phyloP scores from a whole-genome alignment of 2,329 filamentous ascomycete genomes.

The Aspergillus sclerotialis region DNA sequence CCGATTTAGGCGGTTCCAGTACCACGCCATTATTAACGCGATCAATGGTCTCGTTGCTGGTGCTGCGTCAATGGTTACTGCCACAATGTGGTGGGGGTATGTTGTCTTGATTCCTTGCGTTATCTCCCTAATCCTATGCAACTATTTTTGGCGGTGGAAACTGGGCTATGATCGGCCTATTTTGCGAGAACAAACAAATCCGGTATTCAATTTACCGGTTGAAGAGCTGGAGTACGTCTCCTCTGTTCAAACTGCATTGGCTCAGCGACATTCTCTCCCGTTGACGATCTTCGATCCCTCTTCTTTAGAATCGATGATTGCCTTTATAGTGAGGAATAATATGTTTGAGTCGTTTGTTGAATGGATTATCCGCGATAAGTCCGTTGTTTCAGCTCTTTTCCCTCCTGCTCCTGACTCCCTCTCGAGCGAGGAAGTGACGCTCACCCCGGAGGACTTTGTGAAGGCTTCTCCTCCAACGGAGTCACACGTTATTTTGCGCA shows the following conservation, averaged over 20 bases:
- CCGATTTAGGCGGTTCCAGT: constrained; percentile 36
- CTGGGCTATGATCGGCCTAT: constrained; percentile 42
- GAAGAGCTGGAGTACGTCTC: constrained; percentile 22
- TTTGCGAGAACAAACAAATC: no score
- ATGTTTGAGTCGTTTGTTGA: constrained; percentile 7
- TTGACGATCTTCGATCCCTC: constrained; percentile 4
- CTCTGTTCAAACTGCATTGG: constrained; percentile 12
- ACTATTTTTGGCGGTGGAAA: constrained; percentile 42
- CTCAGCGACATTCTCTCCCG: constrained; percentile 6
- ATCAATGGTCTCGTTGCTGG: constrained; percentile 43
- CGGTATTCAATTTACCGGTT: no score
- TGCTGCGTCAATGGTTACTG: constrained; percentile 45
- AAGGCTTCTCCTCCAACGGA: not conserved
- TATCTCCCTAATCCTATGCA: constrained; percentile 39
- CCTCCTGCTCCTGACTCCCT: not conserved
- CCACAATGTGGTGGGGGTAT: constrained; percentile 49
- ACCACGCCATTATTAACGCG: constrained; percentile 42
- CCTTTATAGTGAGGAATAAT: constrained; percentile 3
- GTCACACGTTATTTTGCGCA: not conserved
- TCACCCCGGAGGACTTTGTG: not conserved
- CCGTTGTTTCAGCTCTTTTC: not conserved
- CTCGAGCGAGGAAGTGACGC: no score
- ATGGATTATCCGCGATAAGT: constrained; percentile 1
- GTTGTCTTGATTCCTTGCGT: constrained; percentile 47
- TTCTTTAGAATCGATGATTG: constrained; percentile 3